A percentile compares a stretch with the other conserved stretches of the same genome.
Conservation (phyloP, 805 yeast genomes). For the Cyberlindnera mycetangii region DNA sequence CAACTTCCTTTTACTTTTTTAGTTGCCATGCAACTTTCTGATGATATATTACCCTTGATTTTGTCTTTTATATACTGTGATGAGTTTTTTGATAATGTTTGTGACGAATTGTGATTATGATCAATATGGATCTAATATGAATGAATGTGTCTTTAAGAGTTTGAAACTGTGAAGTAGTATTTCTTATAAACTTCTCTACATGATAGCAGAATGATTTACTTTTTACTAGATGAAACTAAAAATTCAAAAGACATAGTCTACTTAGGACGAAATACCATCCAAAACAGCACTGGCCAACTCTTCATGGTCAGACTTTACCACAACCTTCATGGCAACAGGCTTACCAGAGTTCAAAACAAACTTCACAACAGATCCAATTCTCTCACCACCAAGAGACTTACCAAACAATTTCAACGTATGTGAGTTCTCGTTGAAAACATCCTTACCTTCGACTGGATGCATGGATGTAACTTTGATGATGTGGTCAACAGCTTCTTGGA, state of each 20-base stretch:
- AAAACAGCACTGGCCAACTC: slow-evolving; percentile 50
- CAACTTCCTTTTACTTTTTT: not conserved
- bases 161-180: not conserved
- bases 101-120: slow-evolving; percentile 12
- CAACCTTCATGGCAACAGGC: slow-evolving; percentile 45
- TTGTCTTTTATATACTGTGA: slow-evolving; percentile 3
- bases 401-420: slow-evolving; percentile 84
- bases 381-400: slow-evolving; percentile 51
- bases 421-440: slow-evolving; percentile 44
- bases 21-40: not conserved
- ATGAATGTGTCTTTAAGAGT: slow-evolving; percentile 6
- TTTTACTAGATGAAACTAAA: not conserved
- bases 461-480: slow-evolving; percentile 54
- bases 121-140: slow-evolving; percentile 10
- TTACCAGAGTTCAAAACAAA: slow-evolving; percentile 40
- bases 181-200: not conserved
- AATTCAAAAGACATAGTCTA: not conserved
- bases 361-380: slow-evolving; percentile 39
- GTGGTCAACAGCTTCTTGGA: slow-evolving; percentile 57
- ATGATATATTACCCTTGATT: not conserved
- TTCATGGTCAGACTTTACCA: slow-evolving; percentile 40
- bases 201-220: not conserved
- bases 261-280: slow-evolving; percentile 39
- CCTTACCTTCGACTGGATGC: slow-evolving; percentile 70
- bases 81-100: slow-evolving; percentile 8